Base-by-base conservation (phyloP, 164 flowering plant species). In the grape (Vitis vinifera) region DNA sequence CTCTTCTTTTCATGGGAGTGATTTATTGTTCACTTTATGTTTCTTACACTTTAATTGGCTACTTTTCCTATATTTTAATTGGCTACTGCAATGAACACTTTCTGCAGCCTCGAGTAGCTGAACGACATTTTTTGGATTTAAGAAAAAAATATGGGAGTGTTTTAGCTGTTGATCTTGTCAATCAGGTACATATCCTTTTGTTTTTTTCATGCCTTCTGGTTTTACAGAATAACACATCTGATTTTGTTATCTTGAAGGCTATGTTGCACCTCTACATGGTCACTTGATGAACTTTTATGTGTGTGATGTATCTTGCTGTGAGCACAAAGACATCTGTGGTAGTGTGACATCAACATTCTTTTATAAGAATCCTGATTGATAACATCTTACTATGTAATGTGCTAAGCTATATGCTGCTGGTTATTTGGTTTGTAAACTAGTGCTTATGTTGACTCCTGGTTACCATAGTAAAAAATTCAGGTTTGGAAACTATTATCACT, bases 121-220 rank as follows among this genome's bases (percentile, higher is more conserved):
- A 96, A 73, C 86, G 97, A 9, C 99, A 96, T 80, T 86, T 93
- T 79, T 74, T 88, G 73, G 99, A 96, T 82, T 77, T 96, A 61
- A 85, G 94, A 75, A 96, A 93, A 83, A 88, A 85, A 78, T 96
- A 96, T 74, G 93, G 98, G 62, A 68, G 85, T 70, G 94, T 91
- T 12, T 71, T 90, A 27, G 97, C 93, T 37, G 89, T 91, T 75
- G 92, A 96, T 83, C 99, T 96, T 79, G 91, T 96, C 73, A 96
- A 96, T 77, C 82, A 83, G 99, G 99, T 93, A 61, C 27, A 9
- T 11, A 56, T 37, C 44, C 44, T 37, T 37, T 37, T 55, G 27
- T 74, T 14, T 55, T 44, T 44, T 44, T 62, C 50, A 13, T 73
- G 48, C 14, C 48, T 49, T 23, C n/a, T 14, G 11, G 9, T 48